Evolutionary conservation across 306 rosid genomes (phyloP).

Genomic region (Begonia fuchsioides): DNA sequence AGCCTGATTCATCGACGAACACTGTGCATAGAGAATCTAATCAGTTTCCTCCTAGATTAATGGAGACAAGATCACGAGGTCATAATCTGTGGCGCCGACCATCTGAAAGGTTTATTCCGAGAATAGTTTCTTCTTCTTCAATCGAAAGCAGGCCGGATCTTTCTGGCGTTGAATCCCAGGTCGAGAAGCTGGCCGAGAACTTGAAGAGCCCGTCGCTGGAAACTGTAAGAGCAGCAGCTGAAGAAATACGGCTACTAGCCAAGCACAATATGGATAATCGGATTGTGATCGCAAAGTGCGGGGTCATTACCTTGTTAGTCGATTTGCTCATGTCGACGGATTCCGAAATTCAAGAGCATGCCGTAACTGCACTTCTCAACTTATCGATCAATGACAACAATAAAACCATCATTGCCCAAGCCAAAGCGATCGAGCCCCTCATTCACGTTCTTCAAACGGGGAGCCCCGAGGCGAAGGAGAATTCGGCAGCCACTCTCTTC

Average conservation of each 20-base stretch:
- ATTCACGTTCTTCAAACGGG: constrained; percentile 85
- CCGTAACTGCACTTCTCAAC: constrained; percentile 93
- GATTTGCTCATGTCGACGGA: constrained; percentile 57
- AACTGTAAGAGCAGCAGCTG: constrained; percentile 66
- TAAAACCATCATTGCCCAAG: constrained; percentile 74
- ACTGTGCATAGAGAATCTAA: constrained; percentile 44
- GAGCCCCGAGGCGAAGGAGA: constrained; percentile 96
- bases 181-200: constrained; percentile 65
- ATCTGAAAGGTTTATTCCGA: constrained; percentile 62
- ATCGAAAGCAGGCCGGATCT: constrained; percentile 77
- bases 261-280: constrained; percentile 93
- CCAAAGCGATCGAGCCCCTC: constrained; percentile 79
- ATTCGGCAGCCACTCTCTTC: constrained; percentile 98
- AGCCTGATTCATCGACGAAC: too few species aligned
- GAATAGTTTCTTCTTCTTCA: constrained; percentile 31
- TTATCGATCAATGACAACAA: constrained; percentile 91
- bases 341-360: constrained; percentile 70
- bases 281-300: constrained; percentile 85
- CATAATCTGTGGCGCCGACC: constrained; percentile 70
- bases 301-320: constrained; percentile 71
- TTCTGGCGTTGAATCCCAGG: constrained; percentile 75
- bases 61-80: constrained; percentile 52
- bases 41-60: constrained; percentile 29
- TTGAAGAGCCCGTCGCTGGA: constrained; percentile 54
- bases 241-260: constrained; percentile 72